These are phyloP conservation scores for Kregervanrija pseudodelftensis DNA, from an alignment of 805 yeast species.

Conservation along the genomic window DNA sequence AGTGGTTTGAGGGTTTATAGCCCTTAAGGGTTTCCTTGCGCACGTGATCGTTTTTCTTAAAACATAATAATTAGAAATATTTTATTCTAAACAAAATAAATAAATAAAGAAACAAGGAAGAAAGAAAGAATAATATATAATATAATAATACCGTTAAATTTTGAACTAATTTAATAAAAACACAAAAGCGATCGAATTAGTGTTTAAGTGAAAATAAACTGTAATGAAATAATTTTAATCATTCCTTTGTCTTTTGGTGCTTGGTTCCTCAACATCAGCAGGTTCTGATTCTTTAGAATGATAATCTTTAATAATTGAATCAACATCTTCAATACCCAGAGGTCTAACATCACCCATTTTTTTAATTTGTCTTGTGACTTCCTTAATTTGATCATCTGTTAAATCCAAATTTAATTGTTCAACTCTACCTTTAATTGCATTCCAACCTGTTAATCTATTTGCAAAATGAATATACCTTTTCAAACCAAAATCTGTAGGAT, in stretches of 20 bases:
- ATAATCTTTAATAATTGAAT: conserved; percentile 49
- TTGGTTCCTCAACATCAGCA: conserved; percentile 1
- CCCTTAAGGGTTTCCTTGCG: too few species aligned
- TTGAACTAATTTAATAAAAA: background rate
- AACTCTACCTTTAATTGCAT: conserved; percentile 54
- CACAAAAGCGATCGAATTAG: too few species aligned
- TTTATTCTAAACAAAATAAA: too few species aligned
- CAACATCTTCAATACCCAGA: conserved; percentile 53
- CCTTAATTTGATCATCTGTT: conserved; percentile 51
- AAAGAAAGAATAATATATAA: background rate
- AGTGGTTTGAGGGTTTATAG: too few species aligned
- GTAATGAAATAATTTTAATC: conserved; percentile 4
- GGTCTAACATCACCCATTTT: conserved; percentile 54
- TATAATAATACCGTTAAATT: background rate
- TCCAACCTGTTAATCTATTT: conserved; percentile 57
- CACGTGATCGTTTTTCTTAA: too few species aligned
- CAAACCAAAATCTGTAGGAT: conserved; percentile 52
- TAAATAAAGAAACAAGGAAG: too few species aligned
- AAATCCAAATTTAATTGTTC: conserved; percentile 51
- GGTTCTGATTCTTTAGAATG: conserved; percentile 27
- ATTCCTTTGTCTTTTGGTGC: conserved; percentile 15
- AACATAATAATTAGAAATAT: too few species aligned
- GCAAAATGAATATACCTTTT: conserved; percentile 58
- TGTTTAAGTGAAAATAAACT: background rate
- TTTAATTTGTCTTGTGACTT: conserved; percentile 48